Evolutionary conservation across 177 flowering plant species (phyloP).

Genomic region (Vitis hybrid): DNA sequence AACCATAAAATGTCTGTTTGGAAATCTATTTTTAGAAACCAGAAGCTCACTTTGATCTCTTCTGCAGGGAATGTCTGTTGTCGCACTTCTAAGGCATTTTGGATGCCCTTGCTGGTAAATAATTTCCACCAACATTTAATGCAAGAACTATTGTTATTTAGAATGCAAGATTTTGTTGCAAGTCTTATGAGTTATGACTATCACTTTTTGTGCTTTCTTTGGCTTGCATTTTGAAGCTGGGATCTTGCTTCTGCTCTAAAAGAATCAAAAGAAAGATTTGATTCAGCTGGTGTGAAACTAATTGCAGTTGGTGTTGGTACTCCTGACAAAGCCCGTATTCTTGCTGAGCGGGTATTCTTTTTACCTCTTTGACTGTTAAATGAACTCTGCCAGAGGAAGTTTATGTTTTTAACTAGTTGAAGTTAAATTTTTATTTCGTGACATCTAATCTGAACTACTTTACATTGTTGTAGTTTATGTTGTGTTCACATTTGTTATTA

Average conservation of each 20-base stretch:
- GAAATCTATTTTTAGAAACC: not conserved
- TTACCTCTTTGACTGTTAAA: constrained; percentile 3
- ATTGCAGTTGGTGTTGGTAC: constrained; percentile 90
- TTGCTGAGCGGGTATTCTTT: constrained; percentile 65
- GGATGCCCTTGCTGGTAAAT: constrained; percentile 83
- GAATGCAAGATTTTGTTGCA: too few species aligned
- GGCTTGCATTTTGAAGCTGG: constrained; percentile 48
- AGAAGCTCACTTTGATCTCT: not conserved
- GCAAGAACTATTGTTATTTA: not conserved
- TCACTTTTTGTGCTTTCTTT: not conserved
- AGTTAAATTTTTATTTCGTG: not conserved
- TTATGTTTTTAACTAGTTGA: not conserved
- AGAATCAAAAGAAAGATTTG: constrained; percentile 62
- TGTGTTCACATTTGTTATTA: not conserved
- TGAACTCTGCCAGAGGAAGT: not conserved
- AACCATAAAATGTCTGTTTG: too few species aligned
- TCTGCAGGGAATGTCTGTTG: constrained; percentile 80
- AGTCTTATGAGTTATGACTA: not conserved
- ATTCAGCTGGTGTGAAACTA: constrained; percentile 79
- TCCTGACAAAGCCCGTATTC: constrained; percentile 80
- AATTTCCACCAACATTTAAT: not conserved
- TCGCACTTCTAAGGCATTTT: constrained; percentile 89
- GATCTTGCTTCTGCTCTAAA: constrained; percentile 80
- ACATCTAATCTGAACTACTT: not conserved
- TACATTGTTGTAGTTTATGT: not conserved